Evolutionary conservation across 805 yeast genomes (phyloP), one percentile per base, ranked within the genome.

Genomic region (Ogataea minuta): DNA sequence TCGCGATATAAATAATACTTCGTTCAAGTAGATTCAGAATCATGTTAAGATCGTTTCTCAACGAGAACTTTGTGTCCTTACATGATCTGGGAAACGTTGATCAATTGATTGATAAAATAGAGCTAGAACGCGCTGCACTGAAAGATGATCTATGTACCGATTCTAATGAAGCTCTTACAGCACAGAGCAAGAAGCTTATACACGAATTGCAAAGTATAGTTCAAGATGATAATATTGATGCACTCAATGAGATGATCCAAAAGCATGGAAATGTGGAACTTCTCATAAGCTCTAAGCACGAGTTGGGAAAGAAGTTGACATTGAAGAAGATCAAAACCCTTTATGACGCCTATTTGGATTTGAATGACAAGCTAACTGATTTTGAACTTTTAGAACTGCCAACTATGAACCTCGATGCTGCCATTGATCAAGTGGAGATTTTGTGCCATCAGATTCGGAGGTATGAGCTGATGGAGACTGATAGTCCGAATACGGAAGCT

Each of bases 81-180:
- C 54, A 48, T 12, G 75, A 69, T 47, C 56, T 71, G 44, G 53
- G 39, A 16, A 26, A 31, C 3, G 33, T 69, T 2, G 67, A 63
- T 40, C 39, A 44, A 6, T 45, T 50, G 12, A 53, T 68, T 10
- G 21, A 43, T 2, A 53, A 54, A 16, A 54, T 68, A 14, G 62
- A 63, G 34, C 23, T 36, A 2, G 33, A 32, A 17, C 44, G 50
- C 36, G 36, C 20, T 4, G 7, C 10, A 21, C 13, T 32, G 26
- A 23, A 14, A 17, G 36, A 32, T 11, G 24, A 28, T n/a, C 17
- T 15, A 2, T 15, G 4, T 10, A 23, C 10, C 20, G 17, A 16
- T 14, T 27, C 10, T 23, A 2, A 12, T 12, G 29, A 15, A 2
- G 8, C 16, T 9, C 9, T 8, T 24, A 6, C 11, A 23, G 35